Evolutionary conservation across 2,329 filamentous ascomycete species (phyloP).

Genomic region (Aspergillus ruber): DNA sequence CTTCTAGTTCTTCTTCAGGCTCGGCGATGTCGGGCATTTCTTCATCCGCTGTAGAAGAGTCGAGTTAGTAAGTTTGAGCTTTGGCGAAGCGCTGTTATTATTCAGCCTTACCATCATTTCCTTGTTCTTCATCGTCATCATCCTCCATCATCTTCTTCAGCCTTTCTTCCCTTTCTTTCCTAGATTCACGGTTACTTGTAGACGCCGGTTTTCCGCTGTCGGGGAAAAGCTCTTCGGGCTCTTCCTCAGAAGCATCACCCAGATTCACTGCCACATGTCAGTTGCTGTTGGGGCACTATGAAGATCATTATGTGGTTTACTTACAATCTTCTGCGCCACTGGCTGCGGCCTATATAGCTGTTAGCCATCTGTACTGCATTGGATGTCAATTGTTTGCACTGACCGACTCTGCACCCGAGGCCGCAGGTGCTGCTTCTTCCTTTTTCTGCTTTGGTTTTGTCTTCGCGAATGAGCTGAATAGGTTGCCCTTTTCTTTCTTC

Average conservation of each 20-base stretch:
- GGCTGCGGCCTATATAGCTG: slow-evolving; percentile 22
- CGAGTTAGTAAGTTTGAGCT: slow-evolving; percentile 12
- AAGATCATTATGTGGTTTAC: slow-evolving; percentile 5
- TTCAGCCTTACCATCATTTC: slow-evolving; percentile 12
- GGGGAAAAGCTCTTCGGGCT: slow-evolving; percentile 47
- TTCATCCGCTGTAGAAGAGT: slow-evolving; percentile 29
- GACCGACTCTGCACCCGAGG: slow-evolving; percentile 28
- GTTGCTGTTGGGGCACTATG: slow-evolving; percentile 11
- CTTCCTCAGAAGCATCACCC: slow-evolving; percentile 53
- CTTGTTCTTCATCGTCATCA: slow-evolving; percentile 45
- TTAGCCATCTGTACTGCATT: background rate
- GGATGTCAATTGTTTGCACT: slow-evolving; percentile 14
- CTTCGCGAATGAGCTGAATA: slow-evolving; percentile 76
- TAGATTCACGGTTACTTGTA: slow-evolving; percentile 39
- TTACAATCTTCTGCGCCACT: slow-evolving; percentile 46
- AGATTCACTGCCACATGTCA: slow-evolving; percentile 35
- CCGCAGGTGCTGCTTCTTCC: slow-evolving; percentile 34
- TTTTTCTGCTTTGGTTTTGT: slow-evolving; percentile 54
- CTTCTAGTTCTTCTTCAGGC: slow-evolving; percentile 25
- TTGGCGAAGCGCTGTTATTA: too few species aligned
- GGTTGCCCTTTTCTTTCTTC: slow-evolving; percentile 58
- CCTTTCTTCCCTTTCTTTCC: slow-evolving; percentile 59
- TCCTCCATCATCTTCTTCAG: slow-evolving; percentile 72
- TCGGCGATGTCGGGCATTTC: slow-evolving; percentile 53
- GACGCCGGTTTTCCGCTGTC: slow-evolving; percentile 30